Evolutionary conservation across 176 grass and related monocot species (phyloP).

Genomic region (Oryza officinalis): DNA sequence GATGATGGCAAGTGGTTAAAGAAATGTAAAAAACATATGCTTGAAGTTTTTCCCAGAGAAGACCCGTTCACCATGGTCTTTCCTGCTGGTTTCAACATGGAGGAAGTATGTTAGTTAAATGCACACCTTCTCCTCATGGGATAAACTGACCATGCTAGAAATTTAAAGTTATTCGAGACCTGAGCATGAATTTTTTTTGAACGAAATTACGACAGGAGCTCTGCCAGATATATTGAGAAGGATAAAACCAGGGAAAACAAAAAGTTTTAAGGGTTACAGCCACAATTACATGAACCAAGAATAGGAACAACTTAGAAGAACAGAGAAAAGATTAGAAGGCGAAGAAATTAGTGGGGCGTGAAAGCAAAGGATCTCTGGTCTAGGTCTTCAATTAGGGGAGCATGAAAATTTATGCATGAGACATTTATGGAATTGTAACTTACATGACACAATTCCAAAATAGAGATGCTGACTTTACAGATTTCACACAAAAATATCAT

Average conservation of each 20-base stretch:
- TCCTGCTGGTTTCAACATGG: conserved; percentile 71
- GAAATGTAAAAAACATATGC: conserved; percentile 81
- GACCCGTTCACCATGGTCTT: conserved; percentile 79
- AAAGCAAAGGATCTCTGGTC: too few species aligned
- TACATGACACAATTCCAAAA: background rate
- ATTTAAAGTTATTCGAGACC: background rate
- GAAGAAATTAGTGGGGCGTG: too few species aligned
- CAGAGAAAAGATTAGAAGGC: too few species aligned
- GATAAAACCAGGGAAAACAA: too few species aligned
- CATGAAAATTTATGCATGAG: background rate
- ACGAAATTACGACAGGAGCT: too few species aligned
- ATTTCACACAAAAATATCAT: background rate
- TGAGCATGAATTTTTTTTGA: background rate
- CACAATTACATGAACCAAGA: too few species aligned
- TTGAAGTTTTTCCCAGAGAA: conserved; percentile 75
- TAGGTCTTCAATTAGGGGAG: too few species aligned
- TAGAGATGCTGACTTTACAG: background rate
- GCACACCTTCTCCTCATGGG: conserved; percentile 10
- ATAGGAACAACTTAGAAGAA: too few species aligned
- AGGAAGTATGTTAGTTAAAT: conserved; percentile 65
- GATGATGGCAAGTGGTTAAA: conserved; percentile 84
- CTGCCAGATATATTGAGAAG: too few species aligned
- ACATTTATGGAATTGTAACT: background rate
- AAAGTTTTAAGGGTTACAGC: too few species aligned
- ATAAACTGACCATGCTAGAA: background rate